Evolutionary conservation across 306 rosid species (phyloP).

Genomic region (Arachis stenosperma): DNA sequence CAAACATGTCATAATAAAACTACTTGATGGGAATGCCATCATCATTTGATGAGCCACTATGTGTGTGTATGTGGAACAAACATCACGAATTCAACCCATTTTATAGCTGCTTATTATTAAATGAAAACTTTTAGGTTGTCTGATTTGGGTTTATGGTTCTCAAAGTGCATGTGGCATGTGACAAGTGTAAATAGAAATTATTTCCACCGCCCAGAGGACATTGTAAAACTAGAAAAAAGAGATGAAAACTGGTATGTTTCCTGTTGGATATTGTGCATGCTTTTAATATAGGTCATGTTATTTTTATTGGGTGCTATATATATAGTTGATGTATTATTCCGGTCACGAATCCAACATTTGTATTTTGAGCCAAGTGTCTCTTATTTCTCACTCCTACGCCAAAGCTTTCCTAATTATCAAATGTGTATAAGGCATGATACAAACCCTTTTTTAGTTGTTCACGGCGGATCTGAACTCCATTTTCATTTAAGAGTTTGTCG

Average conservation of each 20-base stretch:
- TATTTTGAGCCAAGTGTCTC: background rate
- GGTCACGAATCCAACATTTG: conserved; percentile 17
- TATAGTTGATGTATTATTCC: background rate
- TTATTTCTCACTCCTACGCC: background rate
- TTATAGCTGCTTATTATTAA: conserved; percentile 34
- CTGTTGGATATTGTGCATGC: conserved; percentile 28
- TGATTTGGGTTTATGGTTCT: no score
- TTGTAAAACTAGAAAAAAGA: background rate
- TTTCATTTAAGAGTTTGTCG: no score
- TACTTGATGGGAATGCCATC: conserved; percentile 15
- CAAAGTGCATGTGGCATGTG: conserved; percentile 33
- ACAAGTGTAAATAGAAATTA: conserved; percentile 35
- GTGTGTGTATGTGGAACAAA: conserved; percentile 12
- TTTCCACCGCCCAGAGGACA: conserved; percentile 42
- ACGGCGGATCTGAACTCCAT: no score
- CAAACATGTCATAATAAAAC: conserved; percentile 7
- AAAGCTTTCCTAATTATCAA: no score
- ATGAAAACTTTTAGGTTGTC: no score
- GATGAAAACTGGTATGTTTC: conserved; percentile 40
- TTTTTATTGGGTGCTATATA: no score
- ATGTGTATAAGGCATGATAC: no score
- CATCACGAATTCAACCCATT: conserved; percentile 19
- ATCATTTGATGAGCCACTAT: conserved; percentile 8
- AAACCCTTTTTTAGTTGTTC: no score
- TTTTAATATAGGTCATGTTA: conserved; percentile 23